A percentile compares a stretch with the other conserved stretches of the same genome.
These are phyloP conservation scores for Blastobotrys arbuscula DNA, from an alignment of 1,139 yeast genomes.

Conservation along the genomic window DNA sequence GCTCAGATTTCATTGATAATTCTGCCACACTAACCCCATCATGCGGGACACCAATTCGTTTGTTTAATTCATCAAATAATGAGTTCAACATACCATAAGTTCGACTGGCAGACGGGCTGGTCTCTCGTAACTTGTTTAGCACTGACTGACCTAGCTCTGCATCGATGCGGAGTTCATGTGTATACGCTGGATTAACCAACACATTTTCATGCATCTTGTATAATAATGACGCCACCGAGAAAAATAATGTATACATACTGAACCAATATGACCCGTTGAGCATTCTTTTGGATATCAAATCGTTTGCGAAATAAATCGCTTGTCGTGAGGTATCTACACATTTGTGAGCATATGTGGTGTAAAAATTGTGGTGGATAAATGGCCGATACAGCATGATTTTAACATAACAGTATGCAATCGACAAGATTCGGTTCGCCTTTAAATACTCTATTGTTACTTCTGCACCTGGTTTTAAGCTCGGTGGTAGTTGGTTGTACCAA, in stretches of 20 bases:
- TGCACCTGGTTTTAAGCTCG: slow-evolving; percentile 64
- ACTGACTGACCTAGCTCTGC: slow-evolving; percentile 79
- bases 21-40: slow-evolving; percentile 6
- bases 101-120: slow-evolving; percentile 71
- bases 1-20: slow-evolving; percentile 31
- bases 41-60: slow-evolving; percentile 11
- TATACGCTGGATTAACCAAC: slow-evolving; percentile 48
- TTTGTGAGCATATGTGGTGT: slow-evolving; percentile 41
- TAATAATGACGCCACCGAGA: slow-evolving; percentile 80
- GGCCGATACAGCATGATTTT: slow-evolving; percentile 86
- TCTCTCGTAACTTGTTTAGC: slow-evolving; percentile 62
- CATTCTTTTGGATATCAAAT: slow-evolving; percentile 67
- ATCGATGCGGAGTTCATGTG: slow-evolving; percentile 52
- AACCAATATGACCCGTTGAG: slow-evolving; percentile 91
- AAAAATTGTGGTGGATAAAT: slow-evolving; percentile 65
- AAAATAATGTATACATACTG: slow-evolving; percentile 85
- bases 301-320: slow-evolving; percentile 78
- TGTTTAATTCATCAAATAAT: slow-evolving; percentile 70
- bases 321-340: slow-evolving; percentile 82
- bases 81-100: slow-evolving; percentile 75
- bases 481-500: slow-evolving; percentile 73
- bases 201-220: slow-evolving; percentile 78
- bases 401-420: slow-evolving; percentile 74
- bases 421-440: slow-evolving; percentile 71
- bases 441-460: slow-evolving; percentile 59